Evolutionary conservation across 1,284 basidiomycete genomes (phyloP), one percentile per base, ranked within the genome.

Genomic region (Hortiboletus rubellus): DNA sequence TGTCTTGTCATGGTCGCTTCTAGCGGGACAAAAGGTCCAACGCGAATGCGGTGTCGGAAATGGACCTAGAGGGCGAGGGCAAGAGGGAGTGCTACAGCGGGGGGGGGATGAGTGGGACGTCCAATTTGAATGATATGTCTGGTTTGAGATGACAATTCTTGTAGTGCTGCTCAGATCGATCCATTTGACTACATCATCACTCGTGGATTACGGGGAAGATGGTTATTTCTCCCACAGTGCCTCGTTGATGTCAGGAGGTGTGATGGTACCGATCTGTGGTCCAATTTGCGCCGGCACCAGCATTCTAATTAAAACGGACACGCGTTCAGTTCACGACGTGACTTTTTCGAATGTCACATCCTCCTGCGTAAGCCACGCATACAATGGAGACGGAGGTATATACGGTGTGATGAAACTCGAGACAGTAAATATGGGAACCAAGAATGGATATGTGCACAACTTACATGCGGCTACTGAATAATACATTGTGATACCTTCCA

Each of bases 211-310:
- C 34, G 44, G 15, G 27, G 44, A 40, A 49, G 22, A 31, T 41
- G 18, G 14, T 17, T 37, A 42, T 43, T 30, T 46, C 55, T 46
- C 51, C 55, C 54, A 48, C 55, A 55, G 46, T 2, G 43, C 67
- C 69, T 64, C 67, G 50, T 57, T 68, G 54, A 49, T 55, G 49
- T n/a, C 57, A 49, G 61, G 52, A 64, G 61, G 64, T 41, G 30
- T 3, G 9, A 17, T 33, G 30, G n/a, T 48, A 38, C 46, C 46
- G 15, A 55, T 54, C 47, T 50, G 63, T 38, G 43, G 46, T 49
- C 33, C 9, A 44, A 51, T 54, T 50, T 47, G 27, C 37, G 48
- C 54, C 46, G 15, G 47, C 7, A 24, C n/a, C 38, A 40, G 17
- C 42, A 33, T 27, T 43, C 42, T 24, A n/a, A 40, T 36, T 38